Evolutionary conservation across 495 filamentous ascomycete genomes (phyloP), one percentile per base, ranked within the genome.

Genomic region (Friedmanniomyces simplex): DNA sequence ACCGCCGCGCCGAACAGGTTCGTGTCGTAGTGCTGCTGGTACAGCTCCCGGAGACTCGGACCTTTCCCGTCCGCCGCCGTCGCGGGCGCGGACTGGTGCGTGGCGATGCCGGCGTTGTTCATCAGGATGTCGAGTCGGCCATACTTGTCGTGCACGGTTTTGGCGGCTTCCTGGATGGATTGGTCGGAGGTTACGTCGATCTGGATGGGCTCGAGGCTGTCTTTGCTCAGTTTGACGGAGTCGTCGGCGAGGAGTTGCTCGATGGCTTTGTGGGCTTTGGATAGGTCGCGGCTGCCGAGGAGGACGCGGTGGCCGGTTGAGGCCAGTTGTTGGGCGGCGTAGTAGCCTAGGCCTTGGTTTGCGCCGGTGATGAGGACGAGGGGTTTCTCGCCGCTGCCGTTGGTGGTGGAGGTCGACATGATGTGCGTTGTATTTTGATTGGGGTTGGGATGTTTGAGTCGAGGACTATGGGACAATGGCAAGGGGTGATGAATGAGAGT

Each of bases 51-150:
- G 26, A 61, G 54, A 12, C 54, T 57, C 6, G 60, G 43, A 21
- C 81, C 73, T 16, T 49, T 57, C 0, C 78, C 76, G 20, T 52
- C 39, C 21, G 55, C 41, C 13, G 74, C 74, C 20, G 73, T 71
- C 62, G 75, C 76, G 4, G 50, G 50, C 32, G 45, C 57, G n/a
- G 52, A 13, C 26, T 55, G 52, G 1, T 2, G 16, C 1, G 4
- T 6, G n/a, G 47, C 36, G 46, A 70, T 63, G 18, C 67, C 72
- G 18, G 73, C 73, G 42, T 73, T 75, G 57, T 66, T 72, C 46
- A 43, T 43, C 39, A 43, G 39, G 32, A 69, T 64, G 58, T 73
- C 69, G 16, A 73, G 51, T 21, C 53, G 50, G 62, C 62, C 54
- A 48, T 62, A 26, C 21, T 49, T 54, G 14, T 46, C n/a, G 20